Conservation (phyloP, 1,139 yeast genomes). For the Saccharomyces hybrid region DNA sequence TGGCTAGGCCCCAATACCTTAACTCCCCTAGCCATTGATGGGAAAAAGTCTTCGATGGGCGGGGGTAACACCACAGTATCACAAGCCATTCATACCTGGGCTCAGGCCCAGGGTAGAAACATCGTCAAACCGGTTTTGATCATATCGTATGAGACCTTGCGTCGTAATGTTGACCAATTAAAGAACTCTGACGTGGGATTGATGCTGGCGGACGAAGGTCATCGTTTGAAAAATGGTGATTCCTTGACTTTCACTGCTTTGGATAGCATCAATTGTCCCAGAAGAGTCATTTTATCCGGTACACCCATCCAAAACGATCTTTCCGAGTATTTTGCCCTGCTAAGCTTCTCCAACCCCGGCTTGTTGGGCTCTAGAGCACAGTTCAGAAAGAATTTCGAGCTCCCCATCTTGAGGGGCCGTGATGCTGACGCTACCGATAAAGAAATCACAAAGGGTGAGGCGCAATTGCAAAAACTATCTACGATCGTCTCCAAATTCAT, state of each 20-base stretch:
- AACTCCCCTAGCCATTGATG: constrained; percentile 88
- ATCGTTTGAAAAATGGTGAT: constrained; percentile 88
- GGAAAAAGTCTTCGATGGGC: constrained; percentile 43
- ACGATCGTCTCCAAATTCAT: constrained; percentile 80
- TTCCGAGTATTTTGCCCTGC: constrained; percentile 85
- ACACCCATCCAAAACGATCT: constrained; percentile 97
- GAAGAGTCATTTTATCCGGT: constrained; percentile 91
- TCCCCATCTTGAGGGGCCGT: constrained; percentile 72
- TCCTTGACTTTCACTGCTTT: constrained; percentile 87
- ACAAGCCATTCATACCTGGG: constrained; percentile 74
- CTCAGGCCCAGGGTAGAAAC: constrained; percentile 78
- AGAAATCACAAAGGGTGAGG: constrained; percentile 66
- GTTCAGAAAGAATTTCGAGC: constrained; percentile 78
- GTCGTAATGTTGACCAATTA: constrained; percentile 76
- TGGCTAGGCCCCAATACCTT: constrained; percentile 93
- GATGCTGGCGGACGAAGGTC: constrained; percentile 94
- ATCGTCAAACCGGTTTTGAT: constrained; percentile 90
- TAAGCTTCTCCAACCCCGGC: constrained; percentile 94
- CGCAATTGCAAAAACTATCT: constrained; percentile 62
- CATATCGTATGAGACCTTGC: constrained; percentile 88
- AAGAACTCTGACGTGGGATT: constrained; percentile 80
- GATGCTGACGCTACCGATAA: constrained; percentile 86
- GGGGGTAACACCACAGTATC: constrained; percentile 47
- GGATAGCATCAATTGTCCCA: constrained; percentile 69
- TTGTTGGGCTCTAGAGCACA: constrained; percentile 77